Conservation (phyloP, 208 protist species). For the Lotmaria passim region DNA sequence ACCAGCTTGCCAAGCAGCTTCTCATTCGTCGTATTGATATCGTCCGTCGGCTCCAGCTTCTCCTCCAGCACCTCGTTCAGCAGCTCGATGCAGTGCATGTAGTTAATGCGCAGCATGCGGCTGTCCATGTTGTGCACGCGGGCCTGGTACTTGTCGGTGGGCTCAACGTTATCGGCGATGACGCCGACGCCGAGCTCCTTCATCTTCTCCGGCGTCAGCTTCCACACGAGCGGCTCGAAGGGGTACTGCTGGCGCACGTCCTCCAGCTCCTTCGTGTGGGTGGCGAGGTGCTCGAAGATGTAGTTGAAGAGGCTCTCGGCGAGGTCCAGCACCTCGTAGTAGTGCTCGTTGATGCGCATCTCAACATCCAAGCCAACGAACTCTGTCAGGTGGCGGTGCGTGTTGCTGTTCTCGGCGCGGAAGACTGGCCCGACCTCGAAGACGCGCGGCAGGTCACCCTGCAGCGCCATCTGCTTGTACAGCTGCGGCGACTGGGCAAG, state of each 20-base stretch:
- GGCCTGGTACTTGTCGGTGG: constrained; percentile 83
- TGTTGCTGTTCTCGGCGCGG: constrained; percentile 99
- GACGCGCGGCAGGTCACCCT: constrained; percentile 94
- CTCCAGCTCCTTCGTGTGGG: constrained; percentile 85
- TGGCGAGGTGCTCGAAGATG: constrained; percentile 95
- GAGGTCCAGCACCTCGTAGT: constrained; percentile 98
- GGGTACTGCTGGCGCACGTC: constrained; percentile 93
- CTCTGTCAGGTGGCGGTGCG: constrained; percentile 99
- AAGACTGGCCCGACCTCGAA: constrained; percentile 98
- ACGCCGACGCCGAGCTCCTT: constrained; percentile 84
- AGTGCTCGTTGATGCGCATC: constrained; percentile 99
- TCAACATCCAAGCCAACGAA: constrained; percentile 99
- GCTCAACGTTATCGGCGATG: constrained; percentile 69
- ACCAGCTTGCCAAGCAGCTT: constrained; percentile 97
- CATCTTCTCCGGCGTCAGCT: constrained; percentile 81
- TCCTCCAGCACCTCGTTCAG: constrained; percentile 89
- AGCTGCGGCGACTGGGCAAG: constrained; percentile 99
- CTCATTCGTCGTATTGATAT: constrained; percentile 96
- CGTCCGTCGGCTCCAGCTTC: constrained; percentile 85
- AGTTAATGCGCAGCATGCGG: constrained; percentile 92
- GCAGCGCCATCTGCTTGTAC: constrained; percentile 99
- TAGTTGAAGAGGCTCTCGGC: constrained; percentile 96
- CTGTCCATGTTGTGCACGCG: constrained; percentile 77
- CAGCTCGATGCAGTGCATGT: constrained; percentile 93
- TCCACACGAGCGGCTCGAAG: constrained; percentile 92